Evolutionary conservation across 2,329 filamentous ascomycete genomes (phyloP), one percentile per base, ranked within the genome.

Genomic region (Falciphora oryzae): DNA sequence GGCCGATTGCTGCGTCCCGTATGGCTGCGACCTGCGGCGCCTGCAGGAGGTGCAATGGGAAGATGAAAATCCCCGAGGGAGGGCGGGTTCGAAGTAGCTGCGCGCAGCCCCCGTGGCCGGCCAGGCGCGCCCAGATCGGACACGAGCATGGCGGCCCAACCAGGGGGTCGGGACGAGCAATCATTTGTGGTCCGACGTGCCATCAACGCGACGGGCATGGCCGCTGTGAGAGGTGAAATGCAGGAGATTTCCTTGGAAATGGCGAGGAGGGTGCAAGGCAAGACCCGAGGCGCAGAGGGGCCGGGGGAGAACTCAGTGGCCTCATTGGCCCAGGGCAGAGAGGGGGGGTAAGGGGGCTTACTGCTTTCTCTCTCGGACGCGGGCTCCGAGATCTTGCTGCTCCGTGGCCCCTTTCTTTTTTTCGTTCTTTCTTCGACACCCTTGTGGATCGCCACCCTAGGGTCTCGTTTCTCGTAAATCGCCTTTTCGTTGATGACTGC

Each of bases 151-250:
- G 44, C 58, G 58, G 29, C 22, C n/a, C 58, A 60, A 10, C 58
- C 31, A 60, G 58, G 31, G 31, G 58, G 22, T 38, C 58, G 58
- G 58, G 58, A 31, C 31, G 22, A n/a, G 31, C 58, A 25, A 8
- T 35, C 58, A 31, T 35, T 60, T 60, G 58, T 31, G 22, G 22
- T 35, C 14, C 31, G 58, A 16, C 44, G 22, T 53, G 44, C 22
- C 44, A 53, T 53, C 44, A n/a, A 25, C 18, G 44, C 44, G 44
- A 25, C 44, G n/a, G 44, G 44, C 44, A 53, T 53, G 28, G 7
- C 58, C 28, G 22, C 28, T 60, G 58, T 60, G 58, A 60, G 28
- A 31, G 58, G 58, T 35, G 58, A 60, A n/a, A 60, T 60, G 58
- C 58, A 38, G 58, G 58, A 31, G 58, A 38, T 3, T 32, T 60